phyloP scores from a whole-genome alignment of 2,329 filamentous ascomycete species.

The Juglanconis oblonga region DNA sequence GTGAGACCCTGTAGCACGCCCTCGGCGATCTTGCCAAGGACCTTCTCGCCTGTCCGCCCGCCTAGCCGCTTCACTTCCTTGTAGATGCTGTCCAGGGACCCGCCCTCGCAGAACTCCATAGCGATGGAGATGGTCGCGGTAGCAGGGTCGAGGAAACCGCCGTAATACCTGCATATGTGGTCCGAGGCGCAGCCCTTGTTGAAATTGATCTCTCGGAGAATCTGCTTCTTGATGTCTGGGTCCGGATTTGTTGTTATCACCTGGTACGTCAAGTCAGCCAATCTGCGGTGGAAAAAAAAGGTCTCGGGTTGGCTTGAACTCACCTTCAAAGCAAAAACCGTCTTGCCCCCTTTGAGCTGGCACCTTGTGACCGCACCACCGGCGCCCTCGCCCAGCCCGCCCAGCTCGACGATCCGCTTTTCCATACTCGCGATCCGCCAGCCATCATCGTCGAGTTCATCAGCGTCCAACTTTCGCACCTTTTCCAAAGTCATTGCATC shows the following conservation, averaged over 20 bases:
- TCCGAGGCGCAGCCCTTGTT: slow-evolving; percentile 96
- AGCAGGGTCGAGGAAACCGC: slow-evolving; percentile 93
- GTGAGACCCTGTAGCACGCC: slow-evolving; percentile 91
- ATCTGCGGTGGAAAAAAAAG: slow-evolving; percentile 20
- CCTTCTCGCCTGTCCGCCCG: slow-evolving; percentile 93
- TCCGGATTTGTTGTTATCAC: slow-evolving; percentile 98
- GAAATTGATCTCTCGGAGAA: slow-evolving; percentile 91
- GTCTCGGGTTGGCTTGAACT: neutral
- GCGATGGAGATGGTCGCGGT: slow-evolving; percentile 96
- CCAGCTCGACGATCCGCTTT: slow-evolving; percentile 82
- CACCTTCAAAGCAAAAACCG: slow-evolving; percentile 94
- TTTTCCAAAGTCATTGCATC: slow-evolving; percentile 80
- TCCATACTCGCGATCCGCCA: slow-evolving; percentile 93
- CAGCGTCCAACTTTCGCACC: slow-evolving; percentile 81
- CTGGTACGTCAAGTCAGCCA: slow-evolving; percentile 41
- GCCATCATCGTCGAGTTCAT: slow-evolving; percentile 90
- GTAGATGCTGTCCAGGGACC: slow-evolving; percentile 94
- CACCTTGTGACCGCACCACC: slow-evolving; percentile 93
- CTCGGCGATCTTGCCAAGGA: slow-evolving; percentile 93
- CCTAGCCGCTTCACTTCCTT: slow-evolving; percentile 94
- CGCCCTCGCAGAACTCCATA: slow-evolving; percentile 98
- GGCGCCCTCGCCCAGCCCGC: slow-evolving; percentile 88
- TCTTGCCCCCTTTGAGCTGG: slow-evolving; percentile 86
- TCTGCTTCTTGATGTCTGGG: slow-evolving; percentile 97
- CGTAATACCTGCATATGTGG: slow-evolving; percentile 97